Evolutionary conservation across 148 eudicot genomes (phyloP), one percentile per base, ranked within the genome.

Genomic region (Polygonum maritimum): DNA sequence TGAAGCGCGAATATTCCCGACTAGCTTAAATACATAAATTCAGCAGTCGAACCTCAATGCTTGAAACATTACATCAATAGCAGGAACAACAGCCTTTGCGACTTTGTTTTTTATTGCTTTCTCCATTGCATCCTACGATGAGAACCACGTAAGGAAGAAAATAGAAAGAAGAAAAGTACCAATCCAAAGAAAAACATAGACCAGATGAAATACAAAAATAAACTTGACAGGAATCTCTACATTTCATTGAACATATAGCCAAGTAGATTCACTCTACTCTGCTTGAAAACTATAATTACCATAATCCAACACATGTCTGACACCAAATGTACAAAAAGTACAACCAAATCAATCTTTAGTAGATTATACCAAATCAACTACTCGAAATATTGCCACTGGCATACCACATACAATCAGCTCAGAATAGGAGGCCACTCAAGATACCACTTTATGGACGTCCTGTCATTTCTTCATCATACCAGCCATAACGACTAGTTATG

Each of bases 21-120:
- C 21, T 38, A 11, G 57, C 69, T 39, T 48, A 15, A 6, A 72
- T 9, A 71, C 18, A 48, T 48, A 15, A 63, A 48, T 12, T 55
- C 44, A 52, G 75, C 26, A 41, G 8, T 73, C 84, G 63, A 82
- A 95, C 99, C 99, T 92, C 79, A 96, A 81, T 21, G 99, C 99
- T 84, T 91, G 99, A 85, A 92, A 96, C 99, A 96, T 96, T 82
- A 92, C 98, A 86, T 96, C 99, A 67, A 96, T 92, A 3, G 99
- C 99, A 48, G 99, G 98, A 31, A 96, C 99, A 76, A 96, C 99
- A 26, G 99, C 98, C 82, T 96, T 96, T 16, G 99, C 99, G 76
- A 92, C 97, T 86, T 92, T 96, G 73, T 85, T 81, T 84, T 96
- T 96, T 7, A 96, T 96, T 39, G 93, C 99, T 86, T 96, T 96